Evolutionary conservation across 2,329 filamentous ascomycete genomes (phyloP).

Genomic region (Sporothrix schenckii): DNA sequence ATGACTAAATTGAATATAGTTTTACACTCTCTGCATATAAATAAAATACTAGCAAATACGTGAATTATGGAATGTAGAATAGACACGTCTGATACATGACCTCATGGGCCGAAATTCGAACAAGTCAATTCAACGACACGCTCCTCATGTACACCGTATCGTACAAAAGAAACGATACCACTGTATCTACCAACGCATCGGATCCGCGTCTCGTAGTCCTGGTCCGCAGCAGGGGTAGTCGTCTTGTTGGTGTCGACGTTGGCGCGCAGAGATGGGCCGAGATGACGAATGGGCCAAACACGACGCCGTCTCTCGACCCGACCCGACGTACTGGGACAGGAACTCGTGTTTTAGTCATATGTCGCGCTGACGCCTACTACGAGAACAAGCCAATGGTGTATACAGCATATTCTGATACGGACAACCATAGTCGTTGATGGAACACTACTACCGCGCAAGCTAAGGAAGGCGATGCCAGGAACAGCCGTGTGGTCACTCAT

Average conservation of each 20-base stretch:
- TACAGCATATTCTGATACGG: no score
- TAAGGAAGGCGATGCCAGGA: background rate
- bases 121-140: no score
- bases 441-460: background rate
- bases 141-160: no score
- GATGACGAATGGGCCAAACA: background rate
- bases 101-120: no score
- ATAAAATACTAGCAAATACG: no score
- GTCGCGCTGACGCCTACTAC: background rate
- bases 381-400: background rate
- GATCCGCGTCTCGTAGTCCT: constrained; percentile 4
- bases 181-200: background rate
- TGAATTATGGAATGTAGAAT: no score
- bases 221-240: constrained; percentile 4
- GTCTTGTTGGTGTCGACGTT: background rate
- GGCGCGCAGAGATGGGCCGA: constrained; percentile 7
- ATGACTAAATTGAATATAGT: background rate
- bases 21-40: background rate
- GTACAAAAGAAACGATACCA: background rate
- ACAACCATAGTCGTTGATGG: background rate
- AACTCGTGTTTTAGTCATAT: background rate
- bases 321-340: background rate
- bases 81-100: no score
- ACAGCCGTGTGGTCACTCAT: background rate
- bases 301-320: background rate